phyloP scores from a whole-genome alignment of 73 alveolate genomes.

The Urostyla sp. region DNA sequence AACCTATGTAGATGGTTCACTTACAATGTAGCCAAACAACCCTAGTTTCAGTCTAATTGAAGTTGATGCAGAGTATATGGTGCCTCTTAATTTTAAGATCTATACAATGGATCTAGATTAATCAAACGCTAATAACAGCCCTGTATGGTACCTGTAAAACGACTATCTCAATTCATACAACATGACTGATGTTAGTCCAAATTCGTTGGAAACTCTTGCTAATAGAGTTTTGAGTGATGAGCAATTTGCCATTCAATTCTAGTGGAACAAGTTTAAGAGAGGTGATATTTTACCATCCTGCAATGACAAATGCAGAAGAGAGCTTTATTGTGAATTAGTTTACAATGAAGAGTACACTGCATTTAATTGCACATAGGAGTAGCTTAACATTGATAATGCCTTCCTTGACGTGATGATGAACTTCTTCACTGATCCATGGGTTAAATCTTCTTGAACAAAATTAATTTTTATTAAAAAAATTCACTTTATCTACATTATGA shows the following conservation, averaged over 20 bases:
- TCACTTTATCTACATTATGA: no score
- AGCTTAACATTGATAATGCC: not conserved
- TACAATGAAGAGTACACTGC: not conserved
- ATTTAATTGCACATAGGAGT: not conserved
- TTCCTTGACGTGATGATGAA: not conserved
- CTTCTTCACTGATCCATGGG: slow-evolving; percentile 6
- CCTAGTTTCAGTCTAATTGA: slow-evolving; percentile 58
- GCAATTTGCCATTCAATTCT: slow-evolving; percentile 2
- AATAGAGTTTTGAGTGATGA: slow-evolving; percentile 7
- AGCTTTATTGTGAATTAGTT: slow-evolving; percentile 8
- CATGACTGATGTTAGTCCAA: slow-evolving; percentile 63
- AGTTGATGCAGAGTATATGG: slow-evolving; percentile 57
- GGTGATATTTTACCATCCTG: slow-evolving; percentile 3
- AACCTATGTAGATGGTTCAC: slow-evolving; percentile 13
- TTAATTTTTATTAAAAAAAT: no score
- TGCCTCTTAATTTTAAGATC: slow-evolving; percentile 57
- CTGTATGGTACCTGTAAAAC: slow-evolving; percentile 28
- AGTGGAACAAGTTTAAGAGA: not conserved
- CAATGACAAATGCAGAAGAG: slow-evolving; percentile 9
- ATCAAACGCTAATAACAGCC: slow-evolving; percentile 33
- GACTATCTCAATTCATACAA: slow-evolving; percentile 46
- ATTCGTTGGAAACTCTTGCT: not conserved
- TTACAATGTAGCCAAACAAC: slow-evolving; percentile 64
- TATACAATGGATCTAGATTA: slow-evolving; percentile 37
- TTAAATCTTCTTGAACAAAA: not conserved